Base-by-base conservation (phyloP, 2,329 filamentous ascomycete species). In the Pseudogymnoascus sp. region DNA sequence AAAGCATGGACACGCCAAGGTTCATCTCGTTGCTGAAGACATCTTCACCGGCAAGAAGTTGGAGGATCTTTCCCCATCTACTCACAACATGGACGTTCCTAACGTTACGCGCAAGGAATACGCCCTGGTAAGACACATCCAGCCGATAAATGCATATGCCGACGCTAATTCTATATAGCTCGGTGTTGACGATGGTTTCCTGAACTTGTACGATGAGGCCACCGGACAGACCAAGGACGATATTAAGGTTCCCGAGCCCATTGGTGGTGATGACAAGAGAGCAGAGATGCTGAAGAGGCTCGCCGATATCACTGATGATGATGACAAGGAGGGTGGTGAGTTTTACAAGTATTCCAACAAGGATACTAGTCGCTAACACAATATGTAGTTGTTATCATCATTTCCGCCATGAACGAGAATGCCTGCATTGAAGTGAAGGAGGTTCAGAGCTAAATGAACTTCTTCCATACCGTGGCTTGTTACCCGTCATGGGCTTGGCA, bases 1-100 rank as follows among this genome's bases (percentile, higher is more conserved):
- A 82, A 99, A 99, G 91, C 94, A 99, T 89, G 94, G 94, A 79
- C 95, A 99, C 90, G 94, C 94, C 82, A 99, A 99, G 88, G 94
- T 99, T 78, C 93, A 99, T 82, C 83, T 99, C 73, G 89, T 97
- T 74, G 94, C 92, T 76, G 86, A 95, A 78, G 94, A 99, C 79
- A 97, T 99, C 84, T 99, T 99, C 88, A 99, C 92, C 69, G 84
- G 84, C 86, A 99, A 97, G 90, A 99, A 99, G 88, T 85, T 96
- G 70, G 94, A 99, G 84, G 95, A 99, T 83, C 87, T 99, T 67
- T 97, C 88, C 79, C 94, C 94, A 71, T 99, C 94, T 76, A 99
- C 94, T 84, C 86, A 89, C 84, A 89, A 95, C 85, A 95, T 95
- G 90, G 91, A 99, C 74, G 94, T 99, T 71, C 95, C 95, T 79